A percentile compares a stretch with the other conserved stretches of the same genome.
Evolutionary conservation across 441 rosid genomes (phyloP).

Genomic region (Gossypium schwendimanii): DNA sequence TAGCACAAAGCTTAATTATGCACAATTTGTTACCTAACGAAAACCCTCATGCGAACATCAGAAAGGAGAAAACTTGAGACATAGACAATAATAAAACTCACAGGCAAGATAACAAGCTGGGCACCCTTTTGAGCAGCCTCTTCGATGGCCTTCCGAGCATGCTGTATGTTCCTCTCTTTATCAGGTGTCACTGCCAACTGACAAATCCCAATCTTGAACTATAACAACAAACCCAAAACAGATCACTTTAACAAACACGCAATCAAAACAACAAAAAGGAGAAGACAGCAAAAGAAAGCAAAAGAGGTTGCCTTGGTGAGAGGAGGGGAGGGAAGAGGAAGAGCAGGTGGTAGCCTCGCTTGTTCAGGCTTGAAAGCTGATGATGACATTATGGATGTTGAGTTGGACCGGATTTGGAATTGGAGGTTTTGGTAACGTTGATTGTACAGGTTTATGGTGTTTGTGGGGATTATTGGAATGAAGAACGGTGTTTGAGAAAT

Average conservation of each 20-base stretch:
- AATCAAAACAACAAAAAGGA: not conserved
- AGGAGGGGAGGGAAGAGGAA: slow-evolving; percentile 68
- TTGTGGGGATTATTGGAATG: not conserved
- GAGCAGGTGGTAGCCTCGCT: slow-evolving; percentile 70
- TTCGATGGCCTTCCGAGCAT: slow-evolving; percentile 55
- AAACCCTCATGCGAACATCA: not conserved
- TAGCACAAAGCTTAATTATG: not conserved
- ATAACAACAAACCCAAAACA: slow-evolving; percentile 10
- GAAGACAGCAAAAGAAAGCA: not conserved
- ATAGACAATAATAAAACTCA: slow-evolving; percentile 24
- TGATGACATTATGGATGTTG: slow-evolving; percentile 46
- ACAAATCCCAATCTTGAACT: slow-evolving; percentile 84
- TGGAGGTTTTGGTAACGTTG: slow-evolving; percentile 4
- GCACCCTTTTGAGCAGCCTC: slow-evolving; percentile 79
- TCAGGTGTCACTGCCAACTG: slow-evolving; percentile 68
- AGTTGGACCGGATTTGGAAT: slow-evolving; percentile 17
- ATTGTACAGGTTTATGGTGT: slow-evolving; percentile 7
- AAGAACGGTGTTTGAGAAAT: slow-evolving; percentile 12
- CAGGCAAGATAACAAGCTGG: slow-evolving; percentile 75
- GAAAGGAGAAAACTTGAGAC: not conserved
- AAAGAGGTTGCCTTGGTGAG: slow-evolving; percentile 44
- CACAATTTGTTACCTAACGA: not conserved
- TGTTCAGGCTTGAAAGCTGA: slow-evolving; percentile 64
- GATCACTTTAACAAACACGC: not conserved
- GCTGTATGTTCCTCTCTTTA: slow-evolving; percentile 68